Evolutionary conservation across 2,329 filamentous ascomycete species (phyloP).

Genomic region (Cercospora zeae-maydis): DNA sequence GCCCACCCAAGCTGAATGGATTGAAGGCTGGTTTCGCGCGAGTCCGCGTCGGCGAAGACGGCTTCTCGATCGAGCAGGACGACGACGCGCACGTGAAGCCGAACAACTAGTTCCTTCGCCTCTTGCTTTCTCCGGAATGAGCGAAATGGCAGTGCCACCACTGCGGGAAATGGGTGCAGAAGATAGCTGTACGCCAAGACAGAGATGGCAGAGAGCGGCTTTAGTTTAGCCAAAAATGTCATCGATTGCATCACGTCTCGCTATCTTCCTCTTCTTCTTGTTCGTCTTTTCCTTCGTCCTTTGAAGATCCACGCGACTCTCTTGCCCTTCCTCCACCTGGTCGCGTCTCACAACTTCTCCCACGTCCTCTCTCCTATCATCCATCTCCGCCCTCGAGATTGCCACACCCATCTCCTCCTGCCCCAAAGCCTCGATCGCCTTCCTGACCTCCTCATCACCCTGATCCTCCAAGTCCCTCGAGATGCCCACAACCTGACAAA

Average conservation of each 20-base stretch:
- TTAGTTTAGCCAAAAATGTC: conserved; percentile 56
- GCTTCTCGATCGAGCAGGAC: not conserved
- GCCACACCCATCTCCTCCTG: conserved; percentile 35
- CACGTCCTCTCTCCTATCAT: conserved; percentile 31
- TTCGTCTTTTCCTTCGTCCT: conserved; percentile 24
- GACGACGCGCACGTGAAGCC: not conserved
- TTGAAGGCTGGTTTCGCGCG: not conserved
- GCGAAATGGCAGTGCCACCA: not conserved
- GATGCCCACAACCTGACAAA: conserved; percentile 42
- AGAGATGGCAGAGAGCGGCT: not conserved
- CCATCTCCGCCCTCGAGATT: conserved; percentile 31
- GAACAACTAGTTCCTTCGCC: not conserved
- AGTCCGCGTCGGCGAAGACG: not conserved
- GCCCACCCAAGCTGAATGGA: not conserved
- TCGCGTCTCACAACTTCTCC: conserved; percentile 24
- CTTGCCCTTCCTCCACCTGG: not conserved
- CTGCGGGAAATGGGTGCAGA: not conserved
- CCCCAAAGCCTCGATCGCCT: conserved; percentile 44
- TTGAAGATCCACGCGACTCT: too few species aligned
- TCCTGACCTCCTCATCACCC: conserved; percentile 41
- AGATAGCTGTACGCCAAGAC: not conserved
- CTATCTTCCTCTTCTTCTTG: conserved; percentile 54
- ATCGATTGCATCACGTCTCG: conserved; percentile 65
- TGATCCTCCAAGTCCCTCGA: conserved; percentile 43
- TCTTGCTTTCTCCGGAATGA: not conserved